Evolutionary conservation across 2,329 filamentous ascomycete species (phyloP), one percentile per base, ranked within the genome.

Genomic region (Aphanocladium album): DNA sequence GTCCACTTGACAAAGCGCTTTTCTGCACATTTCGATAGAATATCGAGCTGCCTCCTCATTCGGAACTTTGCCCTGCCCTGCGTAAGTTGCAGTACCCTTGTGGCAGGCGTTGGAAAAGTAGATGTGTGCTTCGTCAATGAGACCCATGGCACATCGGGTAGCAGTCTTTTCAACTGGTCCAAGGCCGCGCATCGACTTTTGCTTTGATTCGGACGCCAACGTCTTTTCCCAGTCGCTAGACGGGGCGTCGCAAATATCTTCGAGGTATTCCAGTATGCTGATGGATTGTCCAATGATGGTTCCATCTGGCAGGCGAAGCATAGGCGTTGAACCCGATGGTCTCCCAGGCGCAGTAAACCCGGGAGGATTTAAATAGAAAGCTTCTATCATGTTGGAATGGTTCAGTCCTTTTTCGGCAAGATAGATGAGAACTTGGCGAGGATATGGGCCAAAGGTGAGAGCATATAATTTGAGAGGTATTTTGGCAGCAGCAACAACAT

Each of bases 181-280:
- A 19, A 19, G 23, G 5, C 49, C 49, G 25, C 49, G 49, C 23
- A 33, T 33, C 17, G 21, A 33, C 21, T 19, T 12, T 9, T 27
- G 21, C 25, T 27, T 52, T 9, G 49, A 23, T 23, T 14, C 3
- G 9, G 17, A 27, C 8, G 49, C 21, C 17, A 52, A n/a, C 25
- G 63, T 60, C 30, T 52, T 60, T 33, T 66, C 62, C 64, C 64
- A 66, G 30, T 62, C 21, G 33, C 63, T 41, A n/a, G 62, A 35
- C 12, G 64, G 64, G 11, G 63, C 60, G 17, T 66, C 64, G 50
- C 64, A 68, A 21, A 68, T 53, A 27, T 68, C 66, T 60, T 68
- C 64, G 35, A 68, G 60, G 57, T 67, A 68, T 2, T 68, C 63
- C 3, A 68, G 45, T 16, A 68, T 68, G 8, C 65, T 66, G n/a